phyloP scores from a whole-genome alignment of 495 filamentous ascomycete species.

The Neurospora sp. region DNA sequence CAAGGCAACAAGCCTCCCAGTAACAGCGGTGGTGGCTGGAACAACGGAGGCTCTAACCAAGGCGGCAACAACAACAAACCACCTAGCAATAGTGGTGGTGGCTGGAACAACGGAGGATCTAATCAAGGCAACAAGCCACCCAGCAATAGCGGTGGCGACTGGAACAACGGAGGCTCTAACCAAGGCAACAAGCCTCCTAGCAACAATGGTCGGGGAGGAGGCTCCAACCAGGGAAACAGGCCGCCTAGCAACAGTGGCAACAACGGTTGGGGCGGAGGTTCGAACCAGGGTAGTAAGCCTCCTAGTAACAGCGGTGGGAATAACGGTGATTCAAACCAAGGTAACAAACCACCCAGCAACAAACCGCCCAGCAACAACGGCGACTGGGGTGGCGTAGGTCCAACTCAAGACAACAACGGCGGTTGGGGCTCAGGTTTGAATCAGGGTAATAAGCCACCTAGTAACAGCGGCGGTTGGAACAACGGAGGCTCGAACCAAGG shows the following conservation, averaged over 20 bases:
- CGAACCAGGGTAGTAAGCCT: background rate
- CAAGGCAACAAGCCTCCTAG: background rate
- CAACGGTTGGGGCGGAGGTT: background rate
- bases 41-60: background rate
- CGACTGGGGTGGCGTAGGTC: background rate
- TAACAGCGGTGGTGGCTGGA: background rate
- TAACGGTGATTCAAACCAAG: background rate
- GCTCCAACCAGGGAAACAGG: background rate
- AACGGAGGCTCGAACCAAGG: background rate
- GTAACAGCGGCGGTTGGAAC: background rate
- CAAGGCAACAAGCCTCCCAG: background rate
- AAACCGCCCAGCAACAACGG: background rate
- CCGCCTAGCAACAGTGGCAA: background rate
- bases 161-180: background rate
- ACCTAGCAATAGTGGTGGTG: background rate
- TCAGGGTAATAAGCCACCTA: background rate
- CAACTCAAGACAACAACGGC: background rate
- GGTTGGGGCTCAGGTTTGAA: background rate
- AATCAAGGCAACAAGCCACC: background rate
- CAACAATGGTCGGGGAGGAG: background rate
- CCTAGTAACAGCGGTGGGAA: background rate
- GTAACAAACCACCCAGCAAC: background rate
- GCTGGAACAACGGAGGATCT: background rate
- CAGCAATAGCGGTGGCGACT: background rate
- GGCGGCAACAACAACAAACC: background rate